Conservation (phyloP, 2,329 filamentous ascomycete species). For the Sphaerulina vaccinii region DNA sequence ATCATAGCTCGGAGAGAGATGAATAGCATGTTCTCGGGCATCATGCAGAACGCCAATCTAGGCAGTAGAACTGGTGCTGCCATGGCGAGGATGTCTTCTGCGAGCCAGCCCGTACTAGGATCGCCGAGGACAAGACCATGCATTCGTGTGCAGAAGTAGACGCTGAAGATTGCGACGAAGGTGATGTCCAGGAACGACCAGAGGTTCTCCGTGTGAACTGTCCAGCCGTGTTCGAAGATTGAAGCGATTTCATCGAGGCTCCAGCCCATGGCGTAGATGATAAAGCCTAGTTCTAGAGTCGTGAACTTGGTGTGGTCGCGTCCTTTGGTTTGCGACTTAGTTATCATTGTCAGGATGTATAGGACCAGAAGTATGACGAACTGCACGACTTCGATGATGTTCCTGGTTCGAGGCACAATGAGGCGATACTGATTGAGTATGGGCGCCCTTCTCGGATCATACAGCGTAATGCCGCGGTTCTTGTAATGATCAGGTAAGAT, state of each 20-base stretch:
- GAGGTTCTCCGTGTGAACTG: constrained; percentile 81
- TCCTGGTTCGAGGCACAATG: constrained; percentile 76
- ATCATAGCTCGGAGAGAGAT: constrained; percentile 81
- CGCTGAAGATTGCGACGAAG: constrained; percentile 69
- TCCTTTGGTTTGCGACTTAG: constrained; percentile 56
- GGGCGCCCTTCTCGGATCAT: constrained; percentile 72
- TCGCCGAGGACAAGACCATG: constrained; percentile 58
- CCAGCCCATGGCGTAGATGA: constrained; percentile 75
- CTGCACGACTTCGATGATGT: constrained; percentile 70
- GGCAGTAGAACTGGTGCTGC: constrained; percentile 76
- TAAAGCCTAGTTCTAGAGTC: constrained; percentile 63
- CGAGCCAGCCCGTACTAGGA: constrained; percentile 39
- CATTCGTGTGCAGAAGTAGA: constrained; percentile 67
- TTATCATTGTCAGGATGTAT: constrained; percentile 71
- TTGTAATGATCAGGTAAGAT: constrained; percentile 86
- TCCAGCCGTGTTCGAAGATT: constrained; percentile 72
- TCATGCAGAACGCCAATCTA: constrained; percentile 75
- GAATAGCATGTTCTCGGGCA: constrained; percentile 82
- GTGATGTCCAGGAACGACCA: constrained; percentile 85
- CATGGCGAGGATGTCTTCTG: constrained; percentile 75
- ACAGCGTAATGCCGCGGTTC: constrained; percentile 75
- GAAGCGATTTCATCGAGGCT: constrained; percentile 74
- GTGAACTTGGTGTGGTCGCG: constrained; percentile 40
- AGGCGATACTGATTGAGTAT: constrained; percentile 82
- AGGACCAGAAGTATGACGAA: constrained; percentile 68